Percentiles rank a stretch among this genome's conserved stretches.
phyloP scores from a whole-genome alignment of 148 eudicot species.

The Camellia sinensis region DNA sequence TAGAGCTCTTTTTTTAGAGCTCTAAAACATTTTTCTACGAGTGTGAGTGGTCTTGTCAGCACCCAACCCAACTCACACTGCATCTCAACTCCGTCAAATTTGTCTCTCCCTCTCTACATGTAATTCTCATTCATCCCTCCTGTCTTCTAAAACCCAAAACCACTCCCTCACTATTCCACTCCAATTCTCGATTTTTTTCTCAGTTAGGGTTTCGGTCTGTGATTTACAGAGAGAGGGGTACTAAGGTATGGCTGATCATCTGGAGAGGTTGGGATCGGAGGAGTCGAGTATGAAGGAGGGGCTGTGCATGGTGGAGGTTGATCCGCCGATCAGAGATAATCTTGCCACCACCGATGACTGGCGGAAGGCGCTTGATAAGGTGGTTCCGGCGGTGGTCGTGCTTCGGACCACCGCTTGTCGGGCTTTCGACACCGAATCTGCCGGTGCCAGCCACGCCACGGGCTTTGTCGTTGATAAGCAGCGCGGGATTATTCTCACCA shows the following conservation, averaged over 20 bases:
- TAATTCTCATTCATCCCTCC: no score
- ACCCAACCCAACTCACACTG: no score
- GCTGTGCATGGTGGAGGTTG: slow-evolving; percentile 62
- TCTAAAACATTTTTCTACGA: no score
- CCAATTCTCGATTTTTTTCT: no score
- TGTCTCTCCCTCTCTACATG: no score
- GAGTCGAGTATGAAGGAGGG: slow-evolving; percentile 59
- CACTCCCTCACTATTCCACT: no score
- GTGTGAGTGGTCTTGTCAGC: no score
- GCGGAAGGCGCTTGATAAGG: slow-evolving; percentile 74
- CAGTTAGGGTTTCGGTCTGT: not conserved
- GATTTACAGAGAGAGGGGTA: not conserved
- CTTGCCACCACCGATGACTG: slow-evolving; percentile 81
- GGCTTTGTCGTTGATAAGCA: slow-evolving; percentile 89
- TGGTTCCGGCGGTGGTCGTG: slow-evolving; percentile 92
- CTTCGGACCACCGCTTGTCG: slow-evolving; percentile 86
- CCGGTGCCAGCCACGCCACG: slow-evolving; percentile 85
- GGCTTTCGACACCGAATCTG: slow-evolving; percentile 86
- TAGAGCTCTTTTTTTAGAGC: no score
- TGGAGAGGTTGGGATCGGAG: slow-evolving; percentile 59
- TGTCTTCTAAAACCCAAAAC: no score
- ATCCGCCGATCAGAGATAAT: slow-evolving; percentile 54
- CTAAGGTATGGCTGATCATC: slow-evolving; percentile 36
- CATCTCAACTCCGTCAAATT: no score
- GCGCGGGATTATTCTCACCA: slow-evolving; percentile 86